Evolutionary conservation across 495 filamentous ascomycete species (phyloP).

Genomic region (Massariosphaeria phaeospora): DNA sequence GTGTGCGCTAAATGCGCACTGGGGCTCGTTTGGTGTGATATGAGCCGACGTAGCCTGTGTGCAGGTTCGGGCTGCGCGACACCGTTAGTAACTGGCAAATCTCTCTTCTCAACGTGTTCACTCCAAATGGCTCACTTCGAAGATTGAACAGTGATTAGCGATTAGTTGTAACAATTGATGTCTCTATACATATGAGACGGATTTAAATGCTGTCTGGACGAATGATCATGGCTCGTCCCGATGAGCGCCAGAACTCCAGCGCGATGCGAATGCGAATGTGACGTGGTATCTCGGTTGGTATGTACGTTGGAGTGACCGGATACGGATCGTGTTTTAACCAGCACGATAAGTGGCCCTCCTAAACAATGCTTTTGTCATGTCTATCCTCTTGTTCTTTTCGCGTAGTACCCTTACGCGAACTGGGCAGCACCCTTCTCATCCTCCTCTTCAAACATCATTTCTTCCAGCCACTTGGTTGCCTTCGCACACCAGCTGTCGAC

Average conservation of each 20-base stretch:
- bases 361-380: background rate
- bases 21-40: too few relatives aligned
- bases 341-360: background rate
- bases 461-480: constrained; percentile 55
- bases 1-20: too few relatives aligned
- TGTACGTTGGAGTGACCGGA: background rate
- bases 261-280: background rate
- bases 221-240: background rate
- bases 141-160: too few relatives aligned
- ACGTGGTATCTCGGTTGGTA: background rate
- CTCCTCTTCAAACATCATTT: constrained; percentile 52
- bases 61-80: too few relatives aligned
- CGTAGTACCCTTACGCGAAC: background rate
- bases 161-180: too few relatives aligned
- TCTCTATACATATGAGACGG: too few relatives aligned
- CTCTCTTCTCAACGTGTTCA: too few relatives aligned
- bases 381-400: background rate
- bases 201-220: too few relatives aligned
- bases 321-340: background rate
- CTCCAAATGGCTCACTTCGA: too few relatives aligned
- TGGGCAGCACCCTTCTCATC: constrained; percentile 22
- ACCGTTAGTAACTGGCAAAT: too few relatives aligned
- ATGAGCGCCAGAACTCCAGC: background rate
- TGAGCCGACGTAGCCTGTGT: too few relatives aligned
- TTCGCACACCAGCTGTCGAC: constrained; percentile 62